Evolutionary conservation across 2,329 filamentous ascomycete genomes (phyloP), one percentile per base, ranked within the genome.

Genomic region (Ambrosiella beaveri): DNA sequence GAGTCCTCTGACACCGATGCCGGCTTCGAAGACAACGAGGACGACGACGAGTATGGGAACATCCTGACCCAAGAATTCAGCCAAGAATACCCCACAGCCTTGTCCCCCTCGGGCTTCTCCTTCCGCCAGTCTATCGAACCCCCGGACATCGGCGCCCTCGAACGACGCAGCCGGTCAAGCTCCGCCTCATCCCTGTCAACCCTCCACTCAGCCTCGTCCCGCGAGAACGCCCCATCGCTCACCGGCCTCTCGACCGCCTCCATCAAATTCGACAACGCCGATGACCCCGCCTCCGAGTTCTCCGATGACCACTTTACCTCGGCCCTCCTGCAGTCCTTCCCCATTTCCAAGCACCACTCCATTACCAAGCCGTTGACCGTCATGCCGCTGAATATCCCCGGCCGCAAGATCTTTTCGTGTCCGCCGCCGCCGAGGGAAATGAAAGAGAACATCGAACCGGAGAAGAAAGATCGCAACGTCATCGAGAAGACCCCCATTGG

Each of bases 121-220:
- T 53, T 56, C n/a, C 56, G 36, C 13, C 56, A 57, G 19, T 54
- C 56, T 4, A 38, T 47, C 6, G 53, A 53, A 13, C 8, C 39
- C 8, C 44, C 58, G 27, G 35, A 60, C 1, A 15, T 11, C 13
- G 3, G 27, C 27, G 27, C 5, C 39, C 6, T 38, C 58, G 27
- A 17, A 60, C 1, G 19, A 17, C 13, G 7, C 27, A 4, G 3
- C 27, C 27, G 3, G 27, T 4, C 27, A 27, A 27, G 3, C 27
- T 41, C 39, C 6, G 11, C 39, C 45, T 38, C 15, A 56, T 52
- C n/a, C 53, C 55, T 81, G 4, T 81, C 78, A 3, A 81, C 78
- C 0, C 65, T 81, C 4, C 79, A 79, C 62, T 80, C 77, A 59
- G 75, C 74, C 53, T 75, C 77, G 37, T 76, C 78, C 57, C 67